Conservation (phyloP, 2,329 filamentous ascomycete species). For the Thelonectria rubi region DNA sequence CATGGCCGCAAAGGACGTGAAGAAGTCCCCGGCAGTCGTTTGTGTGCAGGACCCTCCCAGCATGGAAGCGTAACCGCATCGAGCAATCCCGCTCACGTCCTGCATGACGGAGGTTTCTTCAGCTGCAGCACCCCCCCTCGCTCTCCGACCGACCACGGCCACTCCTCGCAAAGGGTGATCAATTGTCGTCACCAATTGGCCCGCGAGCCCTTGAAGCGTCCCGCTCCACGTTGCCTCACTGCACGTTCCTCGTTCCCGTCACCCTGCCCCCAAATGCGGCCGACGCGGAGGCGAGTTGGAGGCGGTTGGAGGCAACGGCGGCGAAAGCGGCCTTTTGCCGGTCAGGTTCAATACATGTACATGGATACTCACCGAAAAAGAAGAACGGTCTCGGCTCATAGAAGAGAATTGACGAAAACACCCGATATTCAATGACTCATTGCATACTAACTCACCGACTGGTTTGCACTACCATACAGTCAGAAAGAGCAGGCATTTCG, state of each 20-base stretch:
- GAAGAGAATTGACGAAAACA: background rate
- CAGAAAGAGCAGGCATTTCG: background rate
- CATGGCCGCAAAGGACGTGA: background rate
- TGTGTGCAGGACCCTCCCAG: constrained; percentile 12
- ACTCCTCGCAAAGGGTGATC: background rate
- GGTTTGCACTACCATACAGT: background rate
- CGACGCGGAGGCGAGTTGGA: background rate
- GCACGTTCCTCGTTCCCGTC: constrained; percentile 2
- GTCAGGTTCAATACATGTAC: background rate
- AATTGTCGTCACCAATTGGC: background rate
- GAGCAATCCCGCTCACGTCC: constrained; percentile 40
- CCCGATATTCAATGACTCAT: background rate
- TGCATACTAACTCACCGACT: background rate
- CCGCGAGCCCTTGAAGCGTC: background rate
- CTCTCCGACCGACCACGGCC: background rate
- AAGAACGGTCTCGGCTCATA: background rate
- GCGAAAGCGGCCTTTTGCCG: background rate
- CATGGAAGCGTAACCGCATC: constrained; percentile 34
- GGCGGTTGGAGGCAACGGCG: background rate
- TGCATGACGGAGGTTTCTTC: constrained; percentile 14
- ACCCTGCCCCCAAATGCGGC: constrained; percentile 2
- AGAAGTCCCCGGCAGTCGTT: constrained; percentile 4
- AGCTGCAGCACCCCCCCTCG: constrained; percentile 5
- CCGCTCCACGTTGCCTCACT: background rate
- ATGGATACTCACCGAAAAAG: background rate